Evolutionary conservation across 1,284 basidiomycete species (phyloP).

Genomic region (Apiotrichum porosum): DNA sequence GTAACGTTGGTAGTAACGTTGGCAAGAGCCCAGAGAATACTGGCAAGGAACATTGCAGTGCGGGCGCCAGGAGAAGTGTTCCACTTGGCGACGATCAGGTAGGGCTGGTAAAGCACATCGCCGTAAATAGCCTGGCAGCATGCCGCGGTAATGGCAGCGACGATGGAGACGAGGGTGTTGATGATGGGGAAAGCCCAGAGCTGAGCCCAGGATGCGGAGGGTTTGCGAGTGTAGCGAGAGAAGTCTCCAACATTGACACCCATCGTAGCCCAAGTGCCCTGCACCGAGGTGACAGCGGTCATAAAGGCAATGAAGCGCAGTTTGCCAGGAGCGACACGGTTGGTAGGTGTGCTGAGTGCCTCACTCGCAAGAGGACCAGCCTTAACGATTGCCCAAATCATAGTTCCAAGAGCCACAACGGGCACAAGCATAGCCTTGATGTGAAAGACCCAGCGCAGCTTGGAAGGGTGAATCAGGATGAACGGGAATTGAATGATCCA

Average conservation of each 20-base stretch:
- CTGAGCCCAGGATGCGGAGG: slow-evolving; percentile 55
- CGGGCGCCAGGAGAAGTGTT: slow-evolving; percentile 56
- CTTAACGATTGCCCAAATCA: slow-evolving; percentile 56
- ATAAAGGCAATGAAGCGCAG: slow-evolving; percentile 18
- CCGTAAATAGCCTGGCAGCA: slow-evolving; percentile 59
- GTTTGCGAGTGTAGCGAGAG: slow-evolving; percentile 46
- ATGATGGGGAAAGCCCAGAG: slow-evolving; percentile 64
- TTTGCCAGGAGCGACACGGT: slow-evolving; percentile 4
- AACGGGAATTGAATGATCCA: slow-evolving; percentile 59
- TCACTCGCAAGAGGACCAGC: slow-evolving; percentile 49
- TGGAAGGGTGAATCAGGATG: slow-evolving; percentile 66
- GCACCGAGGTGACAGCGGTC: slow-evolving; percentile 10
- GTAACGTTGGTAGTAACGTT: slow-evolving; percentile 68
- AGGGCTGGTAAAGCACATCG: slow-evolving; percentile 44
- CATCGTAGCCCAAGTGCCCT: slow-evolving; percentile 16
- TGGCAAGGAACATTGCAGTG: slow-evolving; percentile 70
- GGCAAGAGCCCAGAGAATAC: slow-evolving; percentile 62
- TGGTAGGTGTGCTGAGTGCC: slow-evolving; percentile 40
- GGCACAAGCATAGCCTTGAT: slow-evolving; percentile 61
- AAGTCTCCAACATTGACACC: slow-evolving; percentile 48
- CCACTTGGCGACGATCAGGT: slow-evolving; percentile 56
- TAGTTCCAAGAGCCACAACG: slow-evolving; percentile 60
- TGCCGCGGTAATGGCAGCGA: slow-evolving; percentile 61
- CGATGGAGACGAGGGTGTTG: slow-evolving; percentile 55
- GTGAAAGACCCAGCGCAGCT: slow-evolving; percentile 65